These are phyloP conservation scores for Coemansia reversa DNA, from an alignment of 192 early-diverging fungal species.

Conservation along the genomic window DNA sequence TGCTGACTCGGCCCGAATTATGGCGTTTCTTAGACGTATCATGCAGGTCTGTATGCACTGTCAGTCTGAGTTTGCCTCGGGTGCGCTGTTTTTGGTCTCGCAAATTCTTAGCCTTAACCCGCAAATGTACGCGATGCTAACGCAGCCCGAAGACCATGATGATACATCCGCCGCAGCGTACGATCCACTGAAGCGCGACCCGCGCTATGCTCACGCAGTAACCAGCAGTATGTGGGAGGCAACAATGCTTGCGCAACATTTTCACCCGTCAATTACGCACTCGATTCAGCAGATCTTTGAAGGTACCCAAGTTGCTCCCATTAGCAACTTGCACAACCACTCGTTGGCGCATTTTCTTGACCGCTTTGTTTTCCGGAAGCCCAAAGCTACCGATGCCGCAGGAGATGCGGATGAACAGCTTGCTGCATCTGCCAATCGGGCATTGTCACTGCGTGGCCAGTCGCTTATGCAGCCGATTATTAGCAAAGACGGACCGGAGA, in stretches of 20 bases:
- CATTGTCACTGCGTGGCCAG: conserved; percentile 23
- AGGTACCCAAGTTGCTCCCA: conserved; percentile 63
- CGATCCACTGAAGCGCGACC: conserved; percentile 85
- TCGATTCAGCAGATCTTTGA: conserved; percentile 74
- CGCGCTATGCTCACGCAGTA: conserved; percentile 79
- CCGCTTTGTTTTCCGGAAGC: conserved; percentile 92
- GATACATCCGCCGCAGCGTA: conserved; percentile 49
- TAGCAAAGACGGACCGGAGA: conserved; percentile 23
- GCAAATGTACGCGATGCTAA: conserved; percentile 60
- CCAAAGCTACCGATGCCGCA: conserved; percentile 79
- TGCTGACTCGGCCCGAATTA: conserved; percentile 60
- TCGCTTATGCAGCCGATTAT: conserved; percentile 58
- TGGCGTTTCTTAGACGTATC: conserved; percentile 88
- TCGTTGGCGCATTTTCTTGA: conserved; percentile 92
- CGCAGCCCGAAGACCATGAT: conserved; percentile 50
- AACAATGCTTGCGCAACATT: conserved; percentile 74
- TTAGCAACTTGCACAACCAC: conserved; percentile 81
- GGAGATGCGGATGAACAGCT: conserved; percentile 27
- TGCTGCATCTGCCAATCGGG: conserved; percentile 3
- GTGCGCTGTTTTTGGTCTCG: conserved; percentile 76
- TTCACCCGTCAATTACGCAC: conserved; percentile 88
- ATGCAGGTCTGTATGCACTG: conserved; percentile 73
- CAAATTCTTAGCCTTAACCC: conserved; percentile 60
- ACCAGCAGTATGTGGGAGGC: conserved; percentile 90
- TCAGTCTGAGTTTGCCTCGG: conserved; percentile 83